These are phyloP conservation scores for Syncephalastrum racemosum DNA, from an alignment of 371 early-diverging fungal species.

Conservation along the genomic window DNA sequence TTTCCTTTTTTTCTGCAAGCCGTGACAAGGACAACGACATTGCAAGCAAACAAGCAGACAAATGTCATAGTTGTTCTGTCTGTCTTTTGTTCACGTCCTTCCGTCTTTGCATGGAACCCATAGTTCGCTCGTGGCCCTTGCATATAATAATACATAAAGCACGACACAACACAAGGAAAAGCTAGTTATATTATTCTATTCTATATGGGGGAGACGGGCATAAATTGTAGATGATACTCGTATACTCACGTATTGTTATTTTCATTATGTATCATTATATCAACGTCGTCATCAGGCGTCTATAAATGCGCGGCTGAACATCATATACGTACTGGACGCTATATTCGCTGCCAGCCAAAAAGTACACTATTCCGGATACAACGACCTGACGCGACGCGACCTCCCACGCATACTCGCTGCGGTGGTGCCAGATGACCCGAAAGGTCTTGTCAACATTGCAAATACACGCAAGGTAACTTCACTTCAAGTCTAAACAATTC, in stretches of 20 bases:
- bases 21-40: too few relatives aligned
- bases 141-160: slow-evolving; percentile 4
- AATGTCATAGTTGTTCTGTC: slow-evolving; percentile 4
- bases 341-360: slow-evolving; percentile 62
- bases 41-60: slow-evolving; percentile 2
- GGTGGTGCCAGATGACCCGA: slow-evolving; percentile 62
- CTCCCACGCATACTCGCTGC: slow-evolving; percentile 55
- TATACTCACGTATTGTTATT: slow-evolving; percentile 7
- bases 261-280: slow-evolving; percentile 3
- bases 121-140: slow-evolving; percentile 6
- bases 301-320: slow-evolving; percentile 66
- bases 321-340: slow-evolving; percentile 75
- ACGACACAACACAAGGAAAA: slow-evolving; percentile 10
- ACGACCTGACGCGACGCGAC: slow-evolving; percentile 59
- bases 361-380: slow-evolving; percentile 55
- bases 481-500: neutral
- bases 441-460: slow-evolving; percentile 71
- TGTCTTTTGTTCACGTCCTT: slow-evolving; percentile 15
- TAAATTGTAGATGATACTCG: too few relatives aligned
- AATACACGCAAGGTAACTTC: slow-evolving; percentile 63
- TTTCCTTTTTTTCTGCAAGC: neutral
- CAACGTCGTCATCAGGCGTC: slow-evolving; percentile 43
- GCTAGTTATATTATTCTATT: slow-evolving; percentile 2
- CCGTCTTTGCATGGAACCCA: slow-evolving; percentile 3
- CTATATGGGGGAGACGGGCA: slow-evolving; percentile 1